Percentiles rank a stretch among this genome's conserved stretches.
phyloP scores from a whole-genome alignment of 805 yeast species.

The Metahyphopichia silvanorum region DNA sequence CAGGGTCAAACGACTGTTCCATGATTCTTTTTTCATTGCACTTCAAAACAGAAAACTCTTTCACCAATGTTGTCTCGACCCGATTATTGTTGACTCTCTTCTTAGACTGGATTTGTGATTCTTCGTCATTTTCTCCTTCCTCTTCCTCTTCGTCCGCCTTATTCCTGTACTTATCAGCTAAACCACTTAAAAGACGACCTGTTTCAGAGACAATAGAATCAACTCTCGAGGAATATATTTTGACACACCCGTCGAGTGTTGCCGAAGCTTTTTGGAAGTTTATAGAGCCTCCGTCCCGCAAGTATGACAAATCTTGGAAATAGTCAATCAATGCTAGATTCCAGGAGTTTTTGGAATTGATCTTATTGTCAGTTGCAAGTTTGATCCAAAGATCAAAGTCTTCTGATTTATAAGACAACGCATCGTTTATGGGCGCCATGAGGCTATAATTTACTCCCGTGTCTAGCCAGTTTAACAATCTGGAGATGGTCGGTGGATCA shows the following conservation, averaged over 20 bases:
- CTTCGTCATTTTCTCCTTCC: conserved; percentile 3
- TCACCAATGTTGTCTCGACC: conserved; percentile 39
- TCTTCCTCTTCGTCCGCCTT: conserved; percentile 8
- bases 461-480: too few species aligned
- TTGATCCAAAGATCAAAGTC: not conserved
- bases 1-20: conserved; percentile 24
- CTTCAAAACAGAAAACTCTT: too few species aligned
- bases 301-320: conserved; percentile 75
- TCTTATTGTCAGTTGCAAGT: conserved; percentile 44
- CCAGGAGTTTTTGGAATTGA: conserved; percentile 85
- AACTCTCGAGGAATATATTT: conserved; percentile 32
- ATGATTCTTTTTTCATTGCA: conserved; percentile 5
- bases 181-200: conserved; percentile 29
- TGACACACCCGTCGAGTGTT: conserved; percentile 35
- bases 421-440: too few species aligned
- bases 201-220: conserved; percentile 37
- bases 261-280: conserved; percentile 35
- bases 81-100: conserved; percentile 5
- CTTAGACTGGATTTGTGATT: conserved; percentile 8
- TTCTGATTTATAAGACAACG: too few species aligned
- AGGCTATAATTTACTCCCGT: too few species aligned
- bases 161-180: conserved; percentile 15
- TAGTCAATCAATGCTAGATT: conserved; percentile 87
- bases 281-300: conserved; percentile 63
- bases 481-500: too few species aligned